A percentile compares a stretch with the other conserved stretches of the same genome.
Evolutionary conservation across 441 rosid genomes (phyloP).

Genomic region (Gossypium aridum): DNA sequence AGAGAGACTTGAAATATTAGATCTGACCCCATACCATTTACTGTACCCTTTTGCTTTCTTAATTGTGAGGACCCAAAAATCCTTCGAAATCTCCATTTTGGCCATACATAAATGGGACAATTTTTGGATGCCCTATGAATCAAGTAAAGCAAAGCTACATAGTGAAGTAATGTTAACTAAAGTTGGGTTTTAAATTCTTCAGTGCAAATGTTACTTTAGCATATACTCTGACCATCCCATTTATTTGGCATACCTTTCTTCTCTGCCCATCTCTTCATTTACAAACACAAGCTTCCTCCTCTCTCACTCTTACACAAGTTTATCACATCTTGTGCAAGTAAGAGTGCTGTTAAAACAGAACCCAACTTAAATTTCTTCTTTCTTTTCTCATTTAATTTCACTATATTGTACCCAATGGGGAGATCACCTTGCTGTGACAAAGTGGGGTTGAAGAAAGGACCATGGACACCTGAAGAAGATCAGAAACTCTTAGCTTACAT

Average conservation of each 20-base stretch:
- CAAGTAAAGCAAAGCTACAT: conserved; percentile 9
- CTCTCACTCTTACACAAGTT: not conserved
- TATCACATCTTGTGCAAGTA: not conserved
- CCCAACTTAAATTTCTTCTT: conserved; percentile 1
- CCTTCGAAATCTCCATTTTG: not conserved
- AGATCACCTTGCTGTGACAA: conserved; percentile 88
- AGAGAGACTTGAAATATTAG: conserved; percentile 3
- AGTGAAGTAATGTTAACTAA: not conserved
- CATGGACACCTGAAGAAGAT: conserved; percentile 98
- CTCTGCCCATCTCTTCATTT: conserved; percentile 27
- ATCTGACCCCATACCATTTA: not conserved
- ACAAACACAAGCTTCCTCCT: conserved; percentile 17
- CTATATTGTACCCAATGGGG: conserved; percentile 43
- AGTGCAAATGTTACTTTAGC: conserved; percentile 19
- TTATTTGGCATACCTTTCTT: conserved; percentile 41
- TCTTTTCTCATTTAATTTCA: conserved; percentile 17
- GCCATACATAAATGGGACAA: not conserved
- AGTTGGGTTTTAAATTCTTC: conserved; percentile 8
- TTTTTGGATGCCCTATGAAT: conserved; percentile 14
- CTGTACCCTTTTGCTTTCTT: not conserved
- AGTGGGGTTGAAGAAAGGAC: conserved; percentile 95
- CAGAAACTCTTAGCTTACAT: conserved; percentile 89
- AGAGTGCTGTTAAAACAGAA: conserved; percentile 22
- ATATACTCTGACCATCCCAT: conserved; percentile 25
- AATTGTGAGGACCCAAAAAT: not conserved